Evolutionary conservation across 495 filamentous ascomycete genomes (phyloP), one percentile per base, ranked within the genome.

Genomic region (Talaromyces thailandensis): DNA sequence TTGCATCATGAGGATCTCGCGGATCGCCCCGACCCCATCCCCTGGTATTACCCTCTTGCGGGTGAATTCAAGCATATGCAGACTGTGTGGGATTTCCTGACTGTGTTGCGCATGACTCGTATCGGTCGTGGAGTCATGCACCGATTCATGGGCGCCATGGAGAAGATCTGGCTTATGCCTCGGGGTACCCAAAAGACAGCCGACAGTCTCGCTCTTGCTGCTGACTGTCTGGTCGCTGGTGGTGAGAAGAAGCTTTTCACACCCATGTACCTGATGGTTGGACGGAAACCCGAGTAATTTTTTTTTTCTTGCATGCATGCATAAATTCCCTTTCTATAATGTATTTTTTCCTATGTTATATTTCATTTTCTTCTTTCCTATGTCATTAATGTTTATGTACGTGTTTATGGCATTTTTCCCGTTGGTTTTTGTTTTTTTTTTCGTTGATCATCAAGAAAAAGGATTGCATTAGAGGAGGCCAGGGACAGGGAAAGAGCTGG

Each of bases 231-330:
- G 59, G 94, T 96, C 6, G 91, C 88, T 52, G 94, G 94, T 76
- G 94, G 86, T 40, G 87, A 89, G 82, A 84, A 91, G 82, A 90
- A 96, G 71, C 82, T 98, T 18, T 98, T 98, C 79, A 98, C 94
- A 0, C 94, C 94, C 40, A 98, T 98, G 94, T 98, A 97, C 80
- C 79, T 98, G 73, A 97, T 98, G 94, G 86, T 98, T 62, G 94
- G 84, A 40, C 85, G 92, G 76, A 98, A 98, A 81, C 91, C 93
- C 52, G 73, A 78, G 73, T 80, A 78, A 71, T 55, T 8, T 55
- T 14, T 55, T 28, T 55, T n/a, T 25, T 25, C 5, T 25, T 25
- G 3, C 3, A 0, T 28, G 14, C n/a, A 9, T 55, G n/a, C 23
- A 55, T n/a, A n/a, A n/a, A n/a, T 55, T 55, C 28, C 51, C 21